Base-by-base conservation (phyloP, 2,329 filamentous ascomycete genomes). In the Cercospora sp. region DNA sequence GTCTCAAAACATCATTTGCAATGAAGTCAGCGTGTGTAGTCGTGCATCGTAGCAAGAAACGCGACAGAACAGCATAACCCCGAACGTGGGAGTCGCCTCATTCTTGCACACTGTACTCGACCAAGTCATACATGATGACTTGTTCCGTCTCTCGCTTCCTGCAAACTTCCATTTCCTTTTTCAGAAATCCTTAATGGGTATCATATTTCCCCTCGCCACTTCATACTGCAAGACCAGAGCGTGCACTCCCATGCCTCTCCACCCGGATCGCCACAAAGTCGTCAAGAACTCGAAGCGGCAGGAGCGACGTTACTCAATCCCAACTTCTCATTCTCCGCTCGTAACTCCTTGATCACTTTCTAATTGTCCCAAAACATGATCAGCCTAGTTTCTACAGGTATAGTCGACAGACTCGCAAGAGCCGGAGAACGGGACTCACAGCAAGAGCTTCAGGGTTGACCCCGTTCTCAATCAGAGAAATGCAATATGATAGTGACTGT, bases 391-490 rank as follows among this genome's bases (percentile, higher is more conserved):
- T 3, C 36, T 7, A n/a, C 36, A n/a, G 1, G 16, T 42, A 42
- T 42, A 42, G 16, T 42, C 16, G 36, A 40, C 36, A 36, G 13
- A 36, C 12, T 36, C 13, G 33, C 13, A 36, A 2, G 33, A n/a
- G 16, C 3, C 4, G 33, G 33, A 16, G 7, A 13, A 40, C 5
- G 33, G 2, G 10, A 83, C 92, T 77, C 86, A 98, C 95, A 26
- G 94, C 94, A 33, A 99, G 84, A 1, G 94, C 95, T 79, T 98
- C 94, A 0, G 95, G 95, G 77, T 97, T 97, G 31, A 98, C 93
- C 13, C 95, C 95, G 77, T 97, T 97, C 81, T 99, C 95, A 74
- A 99, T 96, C 80, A 99, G 87, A 64, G 93, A 97, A 68, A 98
- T 94, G 80, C 95, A 99, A 71, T 97, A 92, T 3, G 94, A 97